A percentile compares a stretch with the other conserved stretches of the same genome.
Evolutionary conservation across 2,329 filamentous ascomycete species (phyloP).

Genomic region (Colletotrichum ledebouriae): DNA sequence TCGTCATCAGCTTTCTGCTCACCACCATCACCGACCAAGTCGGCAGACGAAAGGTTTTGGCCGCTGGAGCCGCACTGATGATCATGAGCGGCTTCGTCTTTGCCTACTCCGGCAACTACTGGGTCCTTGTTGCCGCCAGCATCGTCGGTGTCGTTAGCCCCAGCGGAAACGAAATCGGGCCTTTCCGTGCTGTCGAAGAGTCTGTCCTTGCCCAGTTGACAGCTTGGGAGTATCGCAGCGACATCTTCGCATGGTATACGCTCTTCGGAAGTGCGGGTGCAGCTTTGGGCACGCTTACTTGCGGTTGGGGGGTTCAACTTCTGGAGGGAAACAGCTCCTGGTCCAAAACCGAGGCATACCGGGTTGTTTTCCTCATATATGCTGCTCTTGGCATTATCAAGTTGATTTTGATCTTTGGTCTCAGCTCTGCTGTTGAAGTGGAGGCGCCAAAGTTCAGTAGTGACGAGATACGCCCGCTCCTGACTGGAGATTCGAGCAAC

Average conservation of each 20-base stretch:
- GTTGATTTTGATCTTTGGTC: constrained; percentile 61
- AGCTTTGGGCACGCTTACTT: constrained; percentile 69
- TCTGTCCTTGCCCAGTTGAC: constrained; percentile 71
- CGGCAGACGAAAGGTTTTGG: constrained; percentile 67
- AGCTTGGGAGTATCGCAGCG: constrained; percentile 58
- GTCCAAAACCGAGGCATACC: constrained; percentile 62
- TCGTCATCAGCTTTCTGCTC: constrained; percentile 69
- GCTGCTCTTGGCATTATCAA: constrained; percentile 70
- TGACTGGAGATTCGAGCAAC: not conserved
- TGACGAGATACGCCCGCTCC: constrained; percentile 12
- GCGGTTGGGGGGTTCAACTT: constrained; percentile 70
- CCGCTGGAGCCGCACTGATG: constrained; percentile 69
- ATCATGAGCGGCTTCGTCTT: constrained; percentile 68
- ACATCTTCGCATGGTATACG: constrained; percentile 74
- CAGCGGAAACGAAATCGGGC: constrained; percentile 75
- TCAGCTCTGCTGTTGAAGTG: constrained; percentile 63
- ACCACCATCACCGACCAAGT: constrained; percentile 70
- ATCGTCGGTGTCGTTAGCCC: constrained; percentile 72
- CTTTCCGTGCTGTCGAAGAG: constrained; percentile 73
- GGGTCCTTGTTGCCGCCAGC: constrained; percentile 68
- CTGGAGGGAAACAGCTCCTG: constrained; percentile 60
- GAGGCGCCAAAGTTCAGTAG: constrained; percentile 42
- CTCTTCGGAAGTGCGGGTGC: constrained; percentile 70
- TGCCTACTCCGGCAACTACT: constrained; percentile 65
- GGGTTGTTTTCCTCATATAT: constrained; percentile 70